phyloP scores from a whole-genome alignment of 2,329 filamentous ascomycete species.

The Botryotinia calthae region DNA sequence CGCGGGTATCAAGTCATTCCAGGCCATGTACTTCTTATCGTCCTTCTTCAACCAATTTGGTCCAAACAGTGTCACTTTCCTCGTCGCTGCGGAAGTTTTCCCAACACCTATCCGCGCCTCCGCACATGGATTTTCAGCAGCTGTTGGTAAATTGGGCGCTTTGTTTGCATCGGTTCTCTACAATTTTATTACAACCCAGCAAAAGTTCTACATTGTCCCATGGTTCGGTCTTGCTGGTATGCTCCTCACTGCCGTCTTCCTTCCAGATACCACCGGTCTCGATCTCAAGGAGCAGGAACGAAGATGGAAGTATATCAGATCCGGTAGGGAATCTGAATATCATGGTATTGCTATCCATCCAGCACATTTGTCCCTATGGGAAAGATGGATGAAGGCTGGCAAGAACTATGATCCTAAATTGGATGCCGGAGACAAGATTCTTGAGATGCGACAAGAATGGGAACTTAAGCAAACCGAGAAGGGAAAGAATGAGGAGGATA shows the following conservation, averaged over 20 bases:
- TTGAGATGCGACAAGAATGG: conserved; percentile 72
- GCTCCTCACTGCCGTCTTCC: conserved; percentile 77
- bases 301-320: conserved; percentile 82
- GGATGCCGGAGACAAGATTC: conserved; percentile 81
- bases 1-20: conserved; percentile 79
- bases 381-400: conserved; percentile 72
- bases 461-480: conserved; percentile 52
- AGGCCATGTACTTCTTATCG: conserved; percentile 96
- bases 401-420: conserved; percentile 80
- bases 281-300: conserved; percentile 97
- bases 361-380: conserved; percentile 83
- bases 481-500: conserved; percentile 24
- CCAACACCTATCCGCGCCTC: conserved; percentile 90
- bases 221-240: conserved; percentile 93
- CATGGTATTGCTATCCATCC: conserved; percentile 92
- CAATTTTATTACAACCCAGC: conserved; percentile 86
- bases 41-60: conserved; percentile 99
- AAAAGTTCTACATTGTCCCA: conserved; percentile 87
- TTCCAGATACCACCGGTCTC: conserved; percentile 95
- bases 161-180: conserved; percentile 84
- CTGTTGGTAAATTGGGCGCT: conserved; percentile 83
- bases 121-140: conserved; percentile 93
- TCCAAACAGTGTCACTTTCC: conserved; percentile 89
- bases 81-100: conserved; percentile 94
- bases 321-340: conserved; percentile 76